These are phyloP conservation scores for Aquanectria penicillioides DNA, from an alignment of 2,329 filamentous ascomycete species.

Conservation along the genomic window DNA sequence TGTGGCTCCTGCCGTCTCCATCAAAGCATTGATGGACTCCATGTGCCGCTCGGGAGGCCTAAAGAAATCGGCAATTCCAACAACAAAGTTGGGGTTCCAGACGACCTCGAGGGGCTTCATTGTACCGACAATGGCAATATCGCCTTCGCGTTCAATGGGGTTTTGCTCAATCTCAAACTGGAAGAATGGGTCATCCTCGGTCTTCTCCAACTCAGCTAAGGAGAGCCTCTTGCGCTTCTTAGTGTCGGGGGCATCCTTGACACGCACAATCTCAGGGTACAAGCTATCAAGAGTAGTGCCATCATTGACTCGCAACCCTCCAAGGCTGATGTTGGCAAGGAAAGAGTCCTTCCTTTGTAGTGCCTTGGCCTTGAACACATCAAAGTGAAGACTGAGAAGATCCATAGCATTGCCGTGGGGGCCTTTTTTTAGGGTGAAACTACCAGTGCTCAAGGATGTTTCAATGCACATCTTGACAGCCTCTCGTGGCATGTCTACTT, in stretches of 20 bases:
- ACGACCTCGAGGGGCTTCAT: conserved; percentile 96
- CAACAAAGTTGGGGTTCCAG: conserved; percentile 94
- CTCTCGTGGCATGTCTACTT: conserved; percentile 89
- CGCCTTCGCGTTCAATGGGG: conserved; percentile 89
- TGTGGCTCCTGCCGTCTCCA: conserved; percentile 95
- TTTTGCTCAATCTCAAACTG: conserved; percentile 93
- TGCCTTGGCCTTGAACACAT: conserved; percentile 91
- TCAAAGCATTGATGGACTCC: conserved; percentile 95
- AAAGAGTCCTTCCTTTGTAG: conserved; percentile 91
- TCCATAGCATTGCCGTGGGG: conserved; percentile 70
- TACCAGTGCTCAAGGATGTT: conserved; percentile 91
- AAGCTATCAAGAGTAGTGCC: conserved; percentile 91
- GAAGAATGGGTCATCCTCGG: conserved; percentile 82
- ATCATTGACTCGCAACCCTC: conserved; percentile 93
- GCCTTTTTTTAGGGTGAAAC: conserved; percentile 91
- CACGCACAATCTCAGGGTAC: conserved; percentile 93
- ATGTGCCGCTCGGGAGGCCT: conserved; percentile 95
- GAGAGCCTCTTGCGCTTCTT: conserved; percentile 60
- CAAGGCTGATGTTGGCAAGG: conserved; percentile 87
- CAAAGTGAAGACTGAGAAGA: conserved; percentile 91
- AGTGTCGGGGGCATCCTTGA: conserved; percentile 81
- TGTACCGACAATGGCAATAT: conserved; percentile 89
- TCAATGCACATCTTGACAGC: conserved; percentile 93
- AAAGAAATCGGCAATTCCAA: conserved; percentile 95
- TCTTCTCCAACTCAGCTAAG: conserved; percentile 63